Base-by-base conservation (phyloP, 2,329 filamentous ascomycete species). In the Drechslerella coelobrocha region DNA sequence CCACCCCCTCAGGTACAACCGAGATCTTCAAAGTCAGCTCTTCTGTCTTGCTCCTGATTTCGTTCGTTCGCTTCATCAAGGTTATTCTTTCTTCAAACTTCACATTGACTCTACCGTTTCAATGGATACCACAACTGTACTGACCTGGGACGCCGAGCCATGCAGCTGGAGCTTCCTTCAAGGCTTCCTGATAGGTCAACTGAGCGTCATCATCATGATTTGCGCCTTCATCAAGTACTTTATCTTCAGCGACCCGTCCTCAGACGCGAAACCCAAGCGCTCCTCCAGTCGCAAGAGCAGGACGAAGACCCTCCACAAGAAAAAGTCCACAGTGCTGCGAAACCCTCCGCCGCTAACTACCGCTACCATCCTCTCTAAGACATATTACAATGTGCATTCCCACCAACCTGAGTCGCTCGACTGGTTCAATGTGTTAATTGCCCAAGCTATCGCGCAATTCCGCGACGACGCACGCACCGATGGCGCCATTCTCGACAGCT, bases 221-320 rank as follows among this genome's bases (percentile, higher is more conserved):
- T 92, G 92, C 73, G 91, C 89, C 75, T 97, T 99, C 81, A 97
- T 99, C 80, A 96, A 96, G 79, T 99, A 97, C 85, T 99, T 99
- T 85, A 97, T 99, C 77, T 97, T 99, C 78, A 94, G 94, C 75
- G 94, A 97, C 78, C 87, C 91, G 5, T 57, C 82, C 81, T 23
- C 78, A 81, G 9, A 81, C 77, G 61, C 77, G 79, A 59, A 78
- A 78, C 61, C 78, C 78, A 26, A 78, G 78, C 39, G 61, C 55
- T 66, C 73, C 72, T 80, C 75, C 73, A 73, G 74, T 72, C 69
- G 78, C 82, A 71, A 79, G 80, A 61, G 74, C 86, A 59, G 78
- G 79, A 53, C 80, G 81, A 59, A 81, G 81, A 55, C 79, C 80
- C 1, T 82, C 79, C 21, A 88, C 82, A 63, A 84, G 76, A 88